Evolutionary conservation across 2,329 filamentous ascomycete species (phyloP).

Genomic region (Helotiales sp.): DNA sequence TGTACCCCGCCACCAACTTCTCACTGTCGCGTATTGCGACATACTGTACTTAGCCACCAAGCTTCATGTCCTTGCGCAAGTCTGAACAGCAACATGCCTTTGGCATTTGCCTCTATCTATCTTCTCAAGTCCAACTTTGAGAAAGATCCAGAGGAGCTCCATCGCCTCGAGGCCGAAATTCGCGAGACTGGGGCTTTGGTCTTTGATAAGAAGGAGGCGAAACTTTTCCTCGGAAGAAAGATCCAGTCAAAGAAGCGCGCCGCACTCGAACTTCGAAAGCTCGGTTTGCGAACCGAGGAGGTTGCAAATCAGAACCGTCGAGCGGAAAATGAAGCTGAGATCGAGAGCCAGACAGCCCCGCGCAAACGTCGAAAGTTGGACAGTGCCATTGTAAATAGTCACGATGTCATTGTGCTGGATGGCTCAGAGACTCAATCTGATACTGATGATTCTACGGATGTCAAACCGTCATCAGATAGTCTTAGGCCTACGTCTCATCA

Average conservation of each 20-base stretch:
- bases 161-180: conserved; percentile 64
- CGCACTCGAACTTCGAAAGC: conserved; percentile 72
- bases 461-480: not conserved
- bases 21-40: not conserved
- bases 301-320: not conserved
- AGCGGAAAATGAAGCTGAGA: not conserved
- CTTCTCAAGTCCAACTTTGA: conserved; percentile 50
- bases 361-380: conserved; percentile 34
- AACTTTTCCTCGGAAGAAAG: conserved; percentile 70
- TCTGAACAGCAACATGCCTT: conserved; percentile 17
- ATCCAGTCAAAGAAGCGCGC: conserved; percentile 70
- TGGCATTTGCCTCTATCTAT: conserved; percentile 52
- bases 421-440: conserved; percentile 39
- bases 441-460: conserved; percentile 3
- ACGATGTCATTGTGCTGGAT: conserved; percentile 25
- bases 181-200: conserved; percentile 50
- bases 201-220: conserved; percentile 69
- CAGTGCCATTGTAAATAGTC: conserved; percentile 15
- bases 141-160: conserved; percentile 46
- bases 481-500: not conserved
- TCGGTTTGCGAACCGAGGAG: conserved; percentile 50
- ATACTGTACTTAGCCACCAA: not conserved
- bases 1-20: not conserved
- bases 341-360: conserved; percentile 6
- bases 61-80: not conserved